phyloP scores from a whole-genome alignment of 257 asterid species.

The Fraxinus anomala region DNA sequence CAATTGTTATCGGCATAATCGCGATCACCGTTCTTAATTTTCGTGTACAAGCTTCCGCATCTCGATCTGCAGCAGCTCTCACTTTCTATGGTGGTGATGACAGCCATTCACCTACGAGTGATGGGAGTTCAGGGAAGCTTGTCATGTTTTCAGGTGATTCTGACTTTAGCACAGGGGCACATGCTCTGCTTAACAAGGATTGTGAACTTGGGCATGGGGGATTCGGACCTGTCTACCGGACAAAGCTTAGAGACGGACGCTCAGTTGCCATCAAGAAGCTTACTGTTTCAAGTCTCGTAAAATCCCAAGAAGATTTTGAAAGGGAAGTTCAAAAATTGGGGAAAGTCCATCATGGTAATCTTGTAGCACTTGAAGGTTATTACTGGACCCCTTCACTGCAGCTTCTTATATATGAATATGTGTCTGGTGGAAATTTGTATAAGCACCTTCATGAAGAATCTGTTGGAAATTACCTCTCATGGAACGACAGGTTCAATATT shows the following conservation, averaged over 20 bases:
- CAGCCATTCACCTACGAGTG: conserved; percentile 59
- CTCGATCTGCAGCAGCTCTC: conserved; percentile 60
- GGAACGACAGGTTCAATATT: conserved; percentile 76
- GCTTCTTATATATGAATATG: conserved; percentile 78
- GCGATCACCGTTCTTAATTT: conserved; percentile 80
- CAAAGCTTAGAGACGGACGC: conserved; percentile 77
- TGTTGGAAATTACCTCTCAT: conserved; percentile 48
- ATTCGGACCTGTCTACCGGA: conserved; percentile 79
- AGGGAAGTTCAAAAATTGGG: conserved; percentile 72
- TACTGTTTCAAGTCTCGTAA: conserved; percentile 73
- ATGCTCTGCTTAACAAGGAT: conserved; percentile 79
- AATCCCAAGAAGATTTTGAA: conserved; percentile 78
- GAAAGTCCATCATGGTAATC: conserved; percentile 59
- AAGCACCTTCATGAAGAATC: conserved; percentile 74
- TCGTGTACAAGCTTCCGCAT: conserved; percentile 58
- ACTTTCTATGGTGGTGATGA: conserved; percentile 74
- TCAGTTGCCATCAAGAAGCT: conserved; percentile 88
- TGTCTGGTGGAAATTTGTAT: conserved; percentile 76
- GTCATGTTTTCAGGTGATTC: conserved; percentile 89
- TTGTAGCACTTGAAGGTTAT: conserved; percentile 77
- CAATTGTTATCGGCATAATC: conserved; percentile 77
- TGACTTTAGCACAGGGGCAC: conserved; percentile 74
- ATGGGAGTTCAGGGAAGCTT: conserved; percentile 76
- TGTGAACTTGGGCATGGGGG: conserved; percentile 95
- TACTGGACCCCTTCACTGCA: conserved; percentile 93